Base-by-base conservation (phyloP, 352 stramenopile species). In the Pythium periplocum region DNA sequence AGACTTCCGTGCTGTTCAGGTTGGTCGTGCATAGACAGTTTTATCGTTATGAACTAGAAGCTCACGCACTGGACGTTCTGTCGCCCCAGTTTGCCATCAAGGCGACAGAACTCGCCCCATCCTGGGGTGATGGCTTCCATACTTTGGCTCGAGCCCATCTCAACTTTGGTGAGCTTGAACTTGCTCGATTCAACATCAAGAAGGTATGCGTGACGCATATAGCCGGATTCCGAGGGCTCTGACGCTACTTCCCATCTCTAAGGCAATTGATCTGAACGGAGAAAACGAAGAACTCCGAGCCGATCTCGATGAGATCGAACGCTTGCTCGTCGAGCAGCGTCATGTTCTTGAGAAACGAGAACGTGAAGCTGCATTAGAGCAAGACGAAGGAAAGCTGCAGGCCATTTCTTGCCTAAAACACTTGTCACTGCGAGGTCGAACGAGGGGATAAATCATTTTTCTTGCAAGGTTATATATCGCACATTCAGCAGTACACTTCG, bases 121-220 rank as follows among this genome's bases (percentile, higher is more conserved):
- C 32, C 2, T 95, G 82, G 82, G 73, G 70, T 31, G 84, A 92
- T 32, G 80, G 57, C 30, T 89, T 78, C 50, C 78, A 78, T 10
- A 93, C 84, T 5, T 59, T 95, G 3, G 72, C 75, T 43, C 61
- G 81, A 26, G 78, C 73, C 36, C 84, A 91, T 10, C 51, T 92
- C 31, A 94, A 94, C 53, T 92, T 83, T 61, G 84, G 84, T 4
- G 84, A 94, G 57, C 57, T 94, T 10, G 59, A 78, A 11, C 53
- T 93, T n/a, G 79, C 83, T 4, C 53, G 63, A 6, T 12, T 65
- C 6, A 76, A 79, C 53, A 57, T 90, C 33, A 35, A 68, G 12
- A 67, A 77, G 70, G 82, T 89, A 43, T 3, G 51, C 57, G n/a
- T 40, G 10, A 1, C 31, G 40, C 8, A 6, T 36, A 33, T 39